Evolutionary conservation across 305 asterid species (phyloP).

Genomic region (Fraxinus albicans): DNA sequence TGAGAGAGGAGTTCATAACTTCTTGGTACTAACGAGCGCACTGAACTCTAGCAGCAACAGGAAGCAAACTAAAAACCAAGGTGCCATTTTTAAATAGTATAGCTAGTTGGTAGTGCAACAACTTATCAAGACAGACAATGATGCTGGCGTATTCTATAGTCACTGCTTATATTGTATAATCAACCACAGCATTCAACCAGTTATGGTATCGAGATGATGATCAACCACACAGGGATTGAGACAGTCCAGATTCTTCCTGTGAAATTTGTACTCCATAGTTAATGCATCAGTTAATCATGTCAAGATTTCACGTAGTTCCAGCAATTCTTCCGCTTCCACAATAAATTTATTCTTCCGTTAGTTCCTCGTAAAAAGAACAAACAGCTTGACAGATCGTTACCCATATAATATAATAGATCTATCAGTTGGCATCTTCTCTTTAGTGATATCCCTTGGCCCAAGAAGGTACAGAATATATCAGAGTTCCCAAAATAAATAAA

Average conservation of each 20-base stretch:
- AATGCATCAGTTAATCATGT: background rate
- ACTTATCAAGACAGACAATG: background rate
- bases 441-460: conserved; percentile 47
- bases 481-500: conserved; percentile 65
- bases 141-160: background rate
- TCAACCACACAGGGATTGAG: background rate
- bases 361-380: background rate
- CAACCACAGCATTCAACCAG: background rate
- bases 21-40: background rate
- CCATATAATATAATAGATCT: background rate
- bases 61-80: background rate
- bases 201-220: background rate
- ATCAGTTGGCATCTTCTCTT: conserved; percentile 3
- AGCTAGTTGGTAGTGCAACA: background rate
- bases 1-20: background rate
- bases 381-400: background rate
- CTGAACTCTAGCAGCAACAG: background rate
- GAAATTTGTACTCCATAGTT: background rate
- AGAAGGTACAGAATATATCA: conserved; percentile 65
- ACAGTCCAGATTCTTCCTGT: background rate
- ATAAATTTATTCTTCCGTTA: background rate
- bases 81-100: background rate
- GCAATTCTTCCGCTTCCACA: background rate
- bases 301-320: background rate
- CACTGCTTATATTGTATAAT: background rate